Conservation (phyloP, 2,329 filamentous ascomycete genomes). For the Fulvia fulva region DNA sequence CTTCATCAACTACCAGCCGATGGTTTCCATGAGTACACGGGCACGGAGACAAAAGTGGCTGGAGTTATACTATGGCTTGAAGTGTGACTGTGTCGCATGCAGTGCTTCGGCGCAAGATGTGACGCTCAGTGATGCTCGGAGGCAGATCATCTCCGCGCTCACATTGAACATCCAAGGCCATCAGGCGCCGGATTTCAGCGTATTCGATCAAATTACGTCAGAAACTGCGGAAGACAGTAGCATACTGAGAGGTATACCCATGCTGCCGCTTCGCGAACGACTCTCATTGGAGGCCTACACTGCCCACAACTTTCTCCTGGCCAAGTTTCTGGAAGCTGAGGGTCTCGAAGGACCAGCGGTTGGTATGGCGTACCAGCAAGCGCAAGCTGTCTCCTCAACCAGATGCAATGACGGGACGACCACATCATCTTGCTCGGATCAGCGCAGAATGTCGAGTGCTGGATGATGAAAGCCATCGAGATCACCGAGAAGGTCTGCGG, state of each 20-base stretch:
- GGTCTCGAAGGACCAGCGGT: background rate
- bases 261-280: background rate
- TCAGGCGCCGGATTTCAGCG: background rate
- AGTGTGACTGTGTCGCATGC: background rate
- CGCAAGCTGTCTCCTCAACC: background rate
- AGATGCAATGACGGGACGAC: background rate
- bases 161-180: background rate
- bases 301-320: background rate
- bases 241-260: background rate
- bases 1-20: conserved; percentile 52
- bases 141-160: background rate
- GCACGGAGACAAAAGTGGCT: background rate
- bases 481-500: background rate
- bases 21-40: background rate
- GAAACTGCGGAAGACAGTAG: background rate
- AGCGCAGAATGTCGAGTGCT: background rate
- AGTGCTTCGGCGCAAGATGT: background rate
- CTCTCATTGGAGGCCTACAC: background rate
- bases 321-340: background rate
- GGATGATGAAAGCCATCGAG: background rate
- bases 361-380: background rate
- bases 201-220: background rate
- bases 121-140: background rate
- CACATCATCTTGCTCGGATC: background rate
- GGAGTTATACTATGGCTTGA: background rate